Conservation (phyloP, 805 yeast genomes). For the Ogataea pini region DNA sequence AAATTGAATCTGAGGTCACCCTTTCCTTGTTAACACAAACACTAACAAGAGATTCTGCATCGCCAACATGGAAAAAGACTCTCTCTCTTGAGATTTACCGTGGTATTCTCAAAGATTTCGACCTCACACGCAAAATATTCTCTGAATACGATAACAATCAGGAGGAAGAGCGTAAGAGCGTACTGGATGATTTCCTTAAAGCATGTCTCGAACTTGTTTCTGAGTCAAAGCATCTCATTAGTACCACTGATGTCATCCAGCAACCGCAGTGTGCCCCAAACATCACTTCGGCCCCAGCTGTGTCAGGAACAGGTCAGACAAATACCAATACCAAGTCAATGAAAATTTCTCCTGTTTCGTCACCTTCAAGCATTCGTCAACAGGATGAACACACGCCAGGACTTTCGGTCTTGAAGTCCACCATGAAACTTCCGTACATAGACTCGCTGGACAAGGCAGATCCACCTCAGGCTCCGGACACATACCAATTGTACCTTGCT, state of each 20-base stretch:
- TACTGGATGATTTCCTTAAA: constrained; percentile 55
- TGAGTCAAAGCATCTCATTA: constrained; percentile 36
- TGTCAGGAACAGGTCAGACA: constrained; percentile 7
- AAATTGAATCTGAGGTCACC: constrained; percentile 79
- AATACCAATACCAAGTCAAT: constrained; percentile 3
- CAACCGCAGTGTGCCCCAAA: constrained; percentile 22
- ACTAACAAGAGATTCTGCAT: constrained; percentile 55
- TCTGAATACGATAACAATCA: constrained; percentile 57
- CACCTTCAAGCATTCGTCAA: constrained; percentile 15
- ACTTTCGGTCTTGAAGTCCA: constrained; percentile 45
- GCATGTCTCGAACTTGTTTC: constrained; percentile 41
- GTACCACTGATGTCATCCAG: constrained; percentile 37
- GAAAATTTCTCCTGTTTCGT: constrained; percentile 6
- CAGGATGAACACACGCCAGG: constrained; percentile 21
- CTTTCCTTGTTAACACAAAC: constrained; percentile 72
- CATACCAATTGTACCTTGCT: constrained; percentile 62
- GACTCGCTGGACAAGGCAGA: constrained; percentile 82
- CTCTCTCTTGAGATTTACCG: constrained; percentile 73
- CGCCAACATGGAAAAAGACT: constrained; percentile 71
- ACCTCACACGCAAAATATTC: constrained; percentile 53
- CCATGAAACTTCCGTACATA: constrained; percentile 55
- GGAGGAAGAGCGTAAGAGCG: constrained; percentile 55
- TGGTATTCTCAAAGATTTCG: constrained; percentile 57
- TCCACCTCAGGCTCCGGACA: constrained; percentile 66
- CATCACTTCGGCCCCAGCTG: constrained; percentile 16